Evolutionary conservation across 768 basidiomycete genomes (phyloP).

Genomic region (Lactarius trivialis): DNA sequence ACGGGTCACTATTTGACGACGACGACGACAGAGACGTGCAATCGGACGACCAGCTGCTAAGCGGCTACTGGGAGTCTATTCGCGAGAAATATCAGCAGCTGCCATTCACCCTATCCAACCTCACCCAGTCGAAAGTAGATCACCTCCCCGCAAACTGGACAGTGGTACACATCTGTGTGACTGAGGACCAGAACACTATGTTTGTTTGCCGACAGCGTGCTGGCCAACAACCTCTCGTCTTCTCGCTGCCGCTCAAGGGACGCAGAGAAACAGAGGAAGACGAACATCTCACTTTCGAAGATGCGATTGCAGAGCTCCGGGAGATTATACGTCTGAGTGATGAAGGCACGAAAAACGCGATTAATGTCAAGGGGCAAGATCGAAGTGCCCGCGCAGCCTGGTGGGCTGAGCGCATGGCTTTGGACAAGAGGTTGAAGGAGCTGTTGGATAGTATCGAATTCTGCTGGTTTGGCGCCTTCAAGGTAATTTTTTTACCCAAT

Average conservation of each 20-base stretch:
- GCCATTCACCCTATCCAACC: conserved; percentile 34
- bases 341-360: conserved; percentile 64
- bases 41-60: conserved; percentile 31
- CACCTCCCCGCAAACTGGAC: conserved; percentile 74
- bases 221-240: conserved; percentile 59
- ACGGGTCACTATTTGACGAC: conserved; percentile 26
- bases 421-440: conserved; percentile 72
- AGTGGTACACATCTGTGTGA: conserved; percentile 74
- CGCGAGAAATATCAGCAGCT: conserved; percentile 48
- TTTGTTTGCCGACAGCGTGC: conserved; percentile 76
- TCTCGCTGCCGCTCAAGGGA: conserved; percentile 84
- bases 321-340: conserved; percentile 81
- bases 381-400: conserved; percentile 61
- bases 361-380: conserved; percentile 61
- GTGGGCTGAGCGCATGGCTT: conserved; percentile 75
- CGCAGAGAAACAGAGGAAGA: conserved; percentile 70
- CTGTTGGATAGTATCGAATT: conserved; percentile 85
- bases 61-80: conserved; percentile 58
- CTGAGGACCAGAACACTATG: conserved; percentile 75
- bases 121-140: conserved; percentile 38
- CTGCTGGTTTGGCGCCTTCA: conserved; percentile 96
- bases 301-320: conserved; percentile 63
- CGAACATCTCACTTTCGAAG: conserved; percentile 65
- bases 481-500: conserved; percentile 44
- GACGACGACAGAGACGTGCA: conserved; percentile 35